These are phyloP conservation scores for Calamus simplicifolius DNA, from an alignment of 176 grass and related monocot genomes.

Conservation along the genomic window DNA sequence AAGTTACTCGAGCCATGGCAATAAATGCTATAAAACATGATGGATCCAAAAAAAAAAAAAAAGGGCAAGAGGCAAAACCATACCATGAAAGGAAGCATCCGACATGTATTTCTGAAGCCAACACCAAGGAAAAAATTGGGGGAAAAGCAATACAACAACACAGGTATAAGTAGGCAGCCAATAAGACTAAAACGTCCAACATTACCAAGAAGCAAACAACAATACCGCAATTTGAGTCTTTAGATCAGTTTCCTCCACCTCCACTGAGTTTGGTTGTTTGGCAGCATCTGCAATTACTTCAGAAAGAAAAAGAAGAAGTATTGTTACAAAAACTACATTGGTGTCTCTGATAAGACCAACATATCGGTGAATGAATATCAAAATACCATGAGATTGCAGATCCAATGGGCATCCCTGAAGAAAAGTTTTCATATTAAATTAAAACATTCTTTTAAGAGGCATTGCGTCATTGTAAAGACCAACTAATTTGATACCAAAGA, in stretches of 20 bases:
- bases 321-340: background rate
- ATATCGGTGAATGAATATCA: too few relatives aligned
- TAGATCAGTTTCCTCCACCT: conserved; percentile 20
- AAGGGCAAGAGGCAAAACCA: background rate
- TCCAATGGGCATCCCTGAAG: conserved; percentile 28
- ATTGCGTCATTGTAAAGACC: too few relatives aligned
- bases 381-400: conserved; percentile 23
- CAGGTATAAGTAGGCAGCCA: too few relatives aligned
- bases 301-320: background rate
- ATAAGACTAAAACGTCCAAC: background rate
- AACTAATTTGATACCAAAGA: background rate
- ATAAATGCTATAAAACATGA: background rate
- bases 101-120: conserved; percentile 42
- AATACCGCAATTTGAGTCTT: conserved; percentile 46
- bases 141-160: background rate
- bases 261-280: conserved; percentile 1
- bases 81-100: conserved; percentile 62
- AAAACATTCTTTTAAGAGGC: too few relatives aligned
- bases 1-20: too few relatives aligned
- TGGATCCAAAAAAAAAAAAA: background rate
- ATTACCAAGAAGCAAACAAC: conserved; percentile 2
- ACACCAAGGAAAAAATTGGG: conserved; percentile 1
- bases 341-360: background rate
- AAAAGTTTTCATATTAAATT: background rate
- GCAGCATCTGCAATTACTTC: conserved; percentile 20